A percentile compares a stretch with the other conserved stretches of the same genome.
Conservation (phyloP, 768 basidiomycete species). For the Pleurotus giganteus region DNA sequence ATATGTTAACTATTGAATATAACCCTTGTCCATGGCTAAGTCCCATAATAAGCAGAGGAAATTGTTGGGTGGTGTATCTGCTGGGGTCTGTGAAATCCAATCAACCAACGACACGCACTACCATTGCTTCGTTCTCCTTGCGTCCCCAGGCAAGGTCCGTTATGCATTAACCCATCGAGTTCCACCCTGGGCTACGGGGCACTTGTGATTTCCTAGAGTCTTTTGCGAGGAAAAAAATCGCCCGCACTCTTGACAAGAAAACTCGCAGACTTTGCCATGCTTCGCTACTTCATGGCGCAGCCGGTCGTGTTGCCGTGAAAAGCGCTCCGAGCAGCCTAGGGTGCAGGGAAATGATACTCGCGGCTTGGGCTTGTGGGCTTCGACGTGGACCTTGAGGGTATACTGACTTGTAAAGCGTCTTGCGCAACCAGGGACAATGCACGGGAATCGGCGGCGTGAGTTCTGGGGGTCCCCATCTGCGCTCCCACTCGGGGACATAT, state of each 20-base stretch:
- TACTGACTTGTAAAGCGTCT: conserved; percentile 54
- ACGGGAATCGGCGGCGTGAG: conserved; percentile 43
- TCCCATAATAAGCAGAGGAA: neutral
- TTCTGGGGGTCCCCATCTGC: conserved; percentile 29
- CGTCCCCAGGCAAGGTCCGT: neutral
- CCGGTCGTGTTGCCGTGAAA: conserved; percentile 56
- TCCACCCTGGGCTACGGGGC: conserved; percentile 47
- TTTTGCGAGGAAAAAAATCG: conserved; percentile 53
- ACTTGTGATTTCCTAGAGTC: conserved; percentile 55
- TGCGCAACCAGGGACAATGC: conserved; percentile 43
- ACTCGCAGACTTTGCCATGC: conserved; percentile 56
- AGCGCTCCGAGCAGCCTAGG: conserved; percentile 51
- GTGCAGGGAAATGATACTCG: conserved; percentile 48
- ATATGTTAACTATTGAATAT: conserved; percentile 6
- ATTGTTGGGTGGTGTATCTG: neutral
- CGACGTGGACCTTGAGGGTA: conserved; percentile 54
- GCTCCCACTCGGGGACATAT: conserved; percentile 28
- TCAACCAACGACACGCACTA: neutral
- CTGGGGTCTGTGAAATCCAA: neutral
- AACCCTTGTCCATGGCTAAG: conserved; percentile 21
- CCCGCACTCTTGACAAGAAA: conserved; percentile 47
- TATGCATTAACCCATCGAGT: conserved; percentile 45
- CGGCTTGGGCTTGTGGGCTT: conserved; percentile 52
- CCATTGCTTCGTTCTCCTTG: neutral
- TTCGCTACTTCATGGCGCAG: conserved; percentile 59